A percentile compares a stretch with the other conserved stretches of the same genome.
Evolutionary conservation across 2,329 filamentous ascomycete species (phyloP).

Genomic region (Colletotrichum endophyticum): DNA sequence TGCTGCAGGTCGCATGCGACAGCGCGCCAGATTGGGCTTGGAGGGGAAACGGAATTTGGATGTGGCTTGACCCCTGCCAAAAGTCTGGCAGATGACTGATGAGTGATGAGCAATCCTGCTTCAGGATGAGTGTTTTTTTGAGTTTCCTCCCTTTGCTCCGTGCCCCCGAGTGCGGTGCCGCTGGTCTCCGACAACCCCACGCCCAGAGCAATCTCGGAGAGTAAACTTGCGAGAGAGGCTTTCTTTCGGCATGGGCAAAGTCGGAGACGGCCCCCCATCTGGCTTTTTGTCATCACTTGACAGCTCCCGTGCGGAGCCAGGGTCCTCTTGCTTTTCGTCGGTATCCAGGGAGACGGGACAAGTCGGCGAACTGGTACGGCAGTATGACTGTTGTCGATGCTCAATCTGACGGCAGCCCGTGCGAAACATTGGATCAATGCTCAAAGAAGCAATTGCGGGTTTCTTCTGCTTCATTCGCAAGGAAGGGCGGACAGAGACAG

Average conservation of each 20-base stretch:
- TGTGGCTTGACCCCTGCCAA: neutral
- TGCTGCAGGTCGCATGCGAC: neutral
- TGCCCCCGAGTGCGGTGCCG: slow-evolving; percentile 7
- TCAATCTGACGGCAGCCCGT: neutral
- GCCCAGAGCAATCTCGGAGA: neutral
- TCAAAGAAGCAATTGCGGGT: neutral
- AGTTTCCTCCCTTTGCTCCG: neutral
- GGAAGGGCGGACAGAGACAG: neutral
- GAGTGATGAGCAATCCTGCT: slow-evolving; percentile 9
- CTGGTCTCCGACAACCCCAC: neutral
- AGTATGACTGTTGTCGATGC: neutral
- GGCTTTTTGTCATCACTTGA: slow-evolving; percentile 8
- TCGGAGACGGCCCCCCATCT: neutral
- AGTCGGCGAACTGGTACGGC: neutral
- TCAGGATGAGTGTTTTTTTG: neutral
- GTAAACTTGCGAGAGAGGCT: neutral
- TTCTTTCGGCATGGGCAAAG: slow-evolving; percentile 2
- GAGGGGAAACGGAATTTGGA: neutral
- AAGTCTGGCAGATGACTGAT: neutral
- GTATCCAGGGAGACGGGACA: slow-evolving; percentile 10
- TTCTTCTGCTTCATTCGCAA: neutral
- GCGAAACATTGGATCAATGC: neutral
- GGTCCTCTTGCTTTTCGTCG: neutral
- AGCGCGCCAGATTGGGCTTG: neutral
- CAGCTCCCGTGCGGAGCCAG: neutral